Conservation (phyloP, 2,329 filamentous ascomycete genomes). For the Cladophialophora bantiana region DNA sequence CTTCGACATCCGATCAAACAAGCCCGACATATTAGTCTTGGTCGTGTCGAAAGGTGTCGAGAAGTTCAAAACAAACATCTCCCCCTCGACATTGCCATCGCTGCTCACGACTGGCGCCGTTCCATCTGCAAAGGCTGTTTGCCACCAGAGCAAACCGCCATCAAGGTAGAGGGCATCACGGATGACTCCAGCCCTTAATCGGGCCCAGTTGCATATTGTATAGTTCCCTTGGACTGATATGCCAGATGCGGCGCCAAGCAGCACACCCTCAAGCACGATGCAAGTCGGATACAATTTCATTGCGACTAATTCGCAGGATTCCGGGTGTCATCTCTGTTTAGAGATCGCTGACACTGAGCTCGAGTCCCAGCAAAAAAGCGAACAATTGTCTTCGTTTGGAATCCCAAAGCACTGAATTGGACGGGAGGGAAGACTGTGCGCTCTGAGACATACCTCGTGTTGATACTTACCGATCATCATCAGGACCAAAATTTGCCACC, state of each 20-base stretch:
- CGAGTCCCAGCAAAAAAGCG: background rate
- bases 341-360: background rate
- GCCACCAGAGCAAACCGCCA: conserved; percentile 38
- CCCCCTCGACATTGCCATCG: conserved; percentile 47
- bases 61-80: conserved; percentile 67
- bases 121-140: conserved; percentile 38
- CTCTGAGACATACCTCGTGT: conserved; percentile 27
- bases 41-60: conserved; percentile 61
- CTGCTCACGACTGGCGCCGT: conserved; percentile 37
- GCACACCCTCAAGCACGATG: conserved; percentile 13
- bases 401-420: conserved; percentile 1
- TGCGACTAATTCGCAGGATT: conserved; percentile 3
- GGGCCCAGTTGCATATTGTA: conserved; percentile 39
- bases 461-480: conserved; percentile 26
- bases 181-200: conserved; percentile 34
- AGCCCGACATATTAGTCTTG: conserved; percentile 60
- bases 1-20: conserved; percentile 62
- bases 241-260: conserved; percentile 10
- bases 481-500: conserved; percentile 29
- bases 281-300: conserved; percentile 18
- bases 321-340: conserved; percentile 14
- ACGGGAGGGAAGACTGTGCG: background rate
- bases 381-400: background rate
- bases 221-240: conserved; percentile 35
- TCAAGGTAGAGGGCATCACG: conserved; percentile 38